Percentiles rank a stretch among this genome's conserved stretches.
phyloP scores from a whole-genome alignment of 148 eudicot genomes.

The Vaccinium darrowii region DNA sequence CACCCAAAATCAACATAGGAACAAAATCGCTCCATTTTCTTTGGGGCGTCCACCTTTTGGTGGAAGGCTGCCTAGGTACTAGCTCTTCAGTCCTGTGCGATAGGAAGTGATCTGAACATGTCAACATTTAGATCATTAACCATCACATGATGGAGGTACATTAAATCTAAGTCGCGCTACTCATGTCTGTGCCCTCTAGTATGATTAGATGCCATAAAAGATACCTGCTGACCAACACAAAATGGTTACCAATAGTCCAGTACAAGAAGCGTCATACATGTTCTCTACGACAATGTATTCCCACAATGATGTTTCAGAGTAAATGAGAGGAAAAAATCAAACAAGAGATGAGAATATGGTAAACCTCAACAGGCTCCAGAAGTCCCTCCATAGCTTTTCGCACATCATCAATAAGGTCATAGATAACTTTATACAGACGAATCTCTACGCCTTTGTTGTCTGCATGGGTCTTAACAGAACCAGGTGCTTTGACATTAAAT shows the following conservation, averaged over 20 bases:
- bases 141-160: not conserved
- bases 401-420: constrained; percentile 92
- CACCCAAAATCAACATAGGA: not conserved
- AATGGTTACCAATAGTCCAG: not conserved
- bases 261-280: not conserved
- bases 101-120: not conserved
- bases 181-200: not conserved
- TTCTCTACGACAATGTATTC: not conserved
- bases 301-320: not conserved
- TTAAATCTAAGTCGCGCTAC: not conserved
- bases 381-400: constrained; percentile 98
- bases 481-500: constrained; percentile 83
- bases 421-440: constrained; percentile 77
- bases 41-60: not conserved
- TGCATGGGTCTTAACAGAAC: constrained; percentile 77
- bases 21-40: not conserved
- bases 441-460: constrained; percentile 78
- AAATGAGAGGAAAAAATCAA: not conserved
- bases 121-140: not conserved
- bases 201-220: not conserved
- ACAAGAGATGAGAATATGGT: constrained; percentile 20
- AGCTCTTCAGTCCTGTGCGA: not conserved
- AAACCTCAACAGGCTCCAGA: constrained; percentile 85
- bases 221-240: not conserved
- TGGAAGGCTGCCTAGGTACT: not conserved